A percentile compares a stretch with the other conserved stretches of the same genome.
These are phyloP conservation scores for Pseudonitzschia pungens DNA, from an alignment of 108 stramenopile species.

Conservation along the genomic window DNA sequence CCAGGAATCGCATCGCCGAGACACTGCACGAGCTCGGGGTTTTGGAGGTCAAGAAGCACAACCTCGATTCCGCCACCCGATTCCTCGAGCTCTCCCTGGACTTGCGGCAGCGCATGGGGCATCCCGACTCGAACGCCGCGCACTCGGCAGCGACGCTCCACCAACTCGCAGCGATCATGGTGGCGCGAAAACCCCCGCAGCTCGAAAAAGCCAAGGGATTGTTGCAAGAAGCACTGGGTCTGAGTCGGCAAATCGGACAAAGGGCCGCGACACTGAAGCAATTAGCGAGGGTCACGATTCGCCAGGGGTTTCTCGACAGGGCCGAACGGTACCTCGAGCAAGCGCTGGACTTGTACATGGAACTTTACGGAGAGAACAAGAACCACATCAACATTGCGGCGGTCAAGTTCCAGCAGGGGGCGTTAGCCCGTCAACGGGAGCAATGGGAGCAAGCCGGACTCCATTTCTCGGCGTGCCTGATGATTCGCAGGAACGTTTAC, in stretches of 20 bases:
- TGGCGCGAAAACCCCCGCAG: slow-evolving; percentile 60
- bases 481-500: slow-evolving; percentile 57
- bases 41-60: slow-evolving; percentile 63
- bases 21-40: slow-evolving; percentile 65
- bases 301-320: slow-evolving; percentile 49
- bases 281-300: slow-evolving; percentile 62
- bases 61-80: slow-evolving; percentile 46
- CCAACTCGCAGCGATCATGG: slow-evolving; percentile 61
- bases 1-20: slow-evolving; percentile 19
- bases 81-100: slow-evolving; percentile 48
- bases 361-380: slow-evolving; percentile 59
- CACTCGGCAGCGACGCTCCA: slow-evolving; percentile 58
- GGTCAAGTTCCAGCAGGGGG: slow-evolving; percentile 71
- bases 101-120: slow-evolving; percentile 31
- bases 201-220: slow-evolving; percentile 51
- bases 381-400: slow-evolving; percentile 67
- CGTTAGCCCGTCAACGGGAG: slow-evolving; percentile 57
- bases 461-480: slow-evolving; percentile 49
- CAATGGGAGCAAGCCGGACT: slow-evolving; percentile 53
- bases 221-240: slow-evolving; percentile 53
- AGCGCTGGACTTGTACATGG: slow-evolving; percentile 57
- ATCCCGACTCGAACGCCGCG: slow-evolving; percentile 35
- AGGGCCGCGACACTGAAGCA: slow-evolving; percentile 70
- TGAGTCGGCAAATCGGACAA: slow-evolving; percentile 61
- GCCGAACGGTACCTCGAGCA: slow-evolving; percentile 59